Evolutionary conservation across 1,284 basidiomycete species (phyloP).

Genomic region (Leccinum pachyderme): DNA sequence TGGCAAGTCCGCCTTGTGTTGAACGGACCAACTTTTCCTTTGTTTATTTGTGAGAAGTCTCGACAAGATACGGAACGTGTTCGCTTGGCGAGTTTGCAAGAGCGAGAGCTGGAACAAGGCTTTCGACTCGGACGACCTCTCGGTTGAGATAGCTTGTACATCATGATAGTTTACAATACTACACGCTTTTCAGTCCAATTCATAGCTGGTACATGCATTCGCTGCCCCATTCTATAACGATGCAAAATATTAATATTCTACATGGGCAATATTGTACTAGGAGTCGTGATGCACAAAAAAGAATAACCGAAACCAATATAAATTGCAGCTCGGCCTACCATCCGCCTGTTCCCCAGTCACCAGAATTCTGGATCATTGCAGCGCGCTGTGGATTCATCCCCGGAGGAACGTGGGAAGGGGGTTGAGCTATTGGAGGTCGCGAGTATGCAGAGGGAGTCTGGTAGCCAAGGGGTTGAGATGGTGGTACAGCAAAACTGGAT

Average conservation of each 20-base stretch:
- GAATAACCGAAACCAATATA: conserved; percentile 12
- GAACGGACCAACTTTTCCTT: conserved; percentile 42
- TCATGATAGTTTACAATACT: neutral
- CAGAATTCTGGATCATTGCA: conserved; percentile 52
- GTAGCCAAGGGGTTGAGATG: conserved; percentile 52
- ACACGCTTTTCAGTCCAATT: neutral
- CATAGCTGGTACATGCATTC: neutral
- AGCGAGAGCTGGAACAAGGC: conserved; percentile 39
- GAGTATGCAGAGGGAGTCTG: conserved; percentile 55
- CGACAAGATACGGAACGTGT: conserved; percentile 38
- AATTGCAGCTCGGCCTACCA: conserved; percentile 29
- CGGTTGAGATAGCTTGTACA: neutral
- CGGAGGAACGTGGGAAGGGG: conserved; percentile 42
- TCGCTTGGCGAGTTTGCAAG: conserved; percentile 37
- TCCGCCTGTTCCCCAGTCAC: conserved; percentile 36
- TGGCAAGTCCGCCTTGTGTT: conserved; percentile 44
- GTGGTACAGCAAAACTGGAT: conserved; percentile 33
- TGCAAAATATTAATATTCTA: conserved; percentile 22
- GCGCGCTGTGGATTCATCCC: conserved; percentile 66
- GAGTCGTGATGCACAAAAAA: conserved; percentile 9
- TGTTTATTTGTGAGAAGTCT: conserved; percentile 33
- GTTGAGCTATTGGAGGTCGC: conserved; percentile 44
- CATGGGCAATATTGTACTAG: conserved; percentile 26
- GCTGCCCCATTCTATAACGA: conserved; percentile 23
- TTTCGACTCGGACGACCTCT: conserved; percentile 28